Base-by-base conservation (phyloP, 1,284 basidiomycete genomes). In the Microbotryum silenes-acaulis region DNA sequence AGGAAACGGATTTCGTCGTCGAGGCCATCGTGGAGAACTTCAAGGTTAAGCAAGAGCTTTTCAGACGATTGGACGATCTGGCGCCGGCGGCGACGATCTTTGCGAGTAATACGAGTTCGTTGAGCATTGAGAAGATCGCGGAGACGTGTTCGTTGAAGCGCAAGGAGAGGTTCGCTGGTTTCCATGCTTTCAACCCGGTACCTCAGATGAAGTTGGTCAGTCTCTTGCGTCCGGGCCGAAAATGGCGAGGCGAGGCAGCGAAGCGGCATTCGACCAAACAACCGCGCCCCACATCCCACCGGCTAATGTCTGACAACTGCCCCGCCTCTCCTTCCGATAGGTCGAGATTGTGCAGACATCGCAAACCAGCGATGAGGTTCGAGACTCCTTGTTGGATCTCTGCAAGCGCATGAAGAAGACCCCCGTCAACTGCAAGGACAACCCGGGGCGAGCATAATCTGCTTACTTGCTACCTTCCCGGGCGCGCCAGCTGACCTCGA, bases 21-120 rank as follows among this genome's bases (percentile, higher is more conserved):
- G 81, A 83, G 72, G 81, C 81, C 7, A 82, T 83, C 63, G 80
- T 82, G 63, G 81, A 83, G 70, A 79, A 78, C 65, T 71, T 83
- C 57, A 77, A 78, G 67, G 77, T 80, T 66, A 82, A 83, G 74
- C 77, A 79, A 53, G 78, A 81, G 56, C 74, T 83, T 47, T 82
- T 83, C 63, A 74, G 74, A 16, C 77, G 78, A 67, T 72, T 83
- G 31, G 81, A 83, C 70, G 66, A 61, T 47, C 75, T 79, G 63
- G 80, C 81, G 7, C 77, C 76, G 37, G 61, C 70, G 51, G 65
- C 74, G 49, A 78, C 79, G 56, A 78, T 82, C 65, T 82, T 83
- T 64, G 80, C 81, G 12, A 79, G 76, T 58, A 83, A 83, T 74
- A 83, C 81, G n/a, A 79, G 78, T 53, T 78, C 77, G 49, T 71